phyloP scores from a whole-genome alignment of 2,329 filamentous ascomycete species.

The Xylaria sp. region DNA sequence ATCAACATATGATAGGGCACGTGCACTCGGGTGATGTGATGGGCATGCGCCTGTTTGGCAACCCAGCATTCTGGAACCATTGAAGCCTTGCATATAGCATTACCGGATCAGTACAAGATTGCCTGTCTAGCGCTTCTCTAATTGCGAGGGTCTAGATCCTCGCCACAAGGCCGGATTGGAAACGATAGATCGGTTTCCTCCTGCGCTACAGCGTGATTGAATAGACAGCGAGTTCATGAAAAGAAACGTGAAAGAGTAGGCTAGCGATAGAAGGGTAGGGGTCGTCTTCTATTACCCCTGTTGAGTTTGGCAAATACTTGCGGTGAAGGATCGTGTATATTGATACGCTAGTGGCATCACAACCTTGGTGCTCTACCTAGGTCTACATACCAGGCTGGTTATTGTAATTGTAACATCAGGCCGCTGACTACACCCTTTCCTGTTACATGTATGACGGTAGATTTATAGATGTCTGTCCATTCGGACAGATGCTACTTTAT shows the following conservation, averaged over 20 bases:
- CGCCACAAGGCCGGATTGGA: not conserved
- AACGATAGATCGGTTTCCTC: not conserved
- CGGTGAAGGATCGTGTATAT: not conserved
- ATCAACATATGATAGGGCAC: not conserved
- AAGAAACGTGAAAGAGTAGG: not conserved
- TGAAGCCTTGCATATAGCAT: slow-evolving; percentile 4
- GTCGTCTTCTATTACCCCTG: not conserved
- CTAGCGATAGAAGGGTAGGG: not conserved
- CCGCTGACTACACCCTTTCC: not conserved
- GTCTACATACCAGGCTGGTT: not conserved
- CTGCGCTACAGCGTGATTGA: not conserved
- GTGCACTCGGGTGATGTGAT: not conserved
- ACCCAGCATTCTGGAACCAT: slow-evolving; percentile 21
- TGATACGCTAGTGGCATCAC: not conserved
- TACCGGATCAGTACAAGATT: slow-evolving; percentile 5
- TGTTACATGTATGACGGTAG: not conserved
- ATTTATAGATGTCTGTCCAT: not conserved
- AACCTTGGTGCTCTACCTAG: not conserved
- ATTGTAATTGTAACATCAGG: not conserved
- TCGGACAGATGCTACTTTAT: not conserved
- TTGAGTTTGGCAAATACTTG: not conserved
- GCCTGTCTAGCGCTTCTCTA: not conserved
- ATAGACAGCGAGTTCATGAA: not conserved
- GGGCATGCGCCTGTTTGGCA: not conserved
- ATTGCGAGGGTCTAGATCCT: not conserved